Evolutionary conservation across 345 rosid species (phyloP), one percentile per base, ranked within the genome.

Genomic region (Zanthoxylum bungeanum): DNA sequence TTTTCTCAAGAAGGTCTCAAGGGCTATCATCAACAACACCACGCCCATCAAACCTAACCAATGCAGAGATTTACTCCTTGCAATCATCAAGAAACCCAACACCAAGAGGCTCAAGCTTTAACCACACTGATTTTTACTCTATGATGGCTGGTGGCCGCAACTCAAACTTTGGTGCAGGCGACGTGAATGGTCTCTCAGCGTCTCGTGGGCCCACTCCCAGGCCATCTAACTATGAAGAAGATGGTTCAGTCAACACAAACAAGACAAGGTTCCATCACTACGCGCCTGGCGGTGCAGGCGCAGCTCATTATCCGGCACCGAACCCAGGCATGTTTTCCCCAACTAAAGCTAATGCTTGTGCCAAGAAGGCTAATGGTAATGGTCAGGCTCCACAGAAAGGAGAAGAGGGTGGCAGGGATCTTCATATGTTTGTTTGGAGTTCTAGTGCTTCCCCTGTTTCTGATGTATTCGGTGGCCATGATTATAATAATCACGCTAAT

Each of bases 341-440:
- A 53, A 79, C 85, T 47, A 88, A 34, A 9, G 78, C 74, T 31
- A 83, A 80, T 31, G 87, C 71, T 19, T 76, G 64, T 42, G 73
- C 76, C 34, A 87, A 83, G 81, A 85, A 75, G 72, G 71, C 80
- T 44, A 4, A 12, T n/a, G n/a, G n/a, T 21, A 86, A 77, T 55
- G 86, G 83, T 0, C 87, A 82, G 52, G 85, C 51, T 14, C 80
- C 69, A 2, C 81, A 68, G 63, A 83, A 80, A 61, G 42, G 56
- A 30, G 90, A 79, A 49, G 86, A 77, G 16, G 89, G 85, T 56
- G 88, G 89, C 1, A 88, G 75, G 77, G 99, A 95, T 78, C 91
- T 95, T 47, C 99, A 88, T 37, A 92, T 95, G 98, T 92, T 91
- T 71, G 99, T 95, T 10, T 95, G 99, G 99, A 95, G 99, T 74